phyloP scores from a whole-genome alignment of 1,284 basidiomycete species.

The Cryptococcus depauperatus region DNA sequence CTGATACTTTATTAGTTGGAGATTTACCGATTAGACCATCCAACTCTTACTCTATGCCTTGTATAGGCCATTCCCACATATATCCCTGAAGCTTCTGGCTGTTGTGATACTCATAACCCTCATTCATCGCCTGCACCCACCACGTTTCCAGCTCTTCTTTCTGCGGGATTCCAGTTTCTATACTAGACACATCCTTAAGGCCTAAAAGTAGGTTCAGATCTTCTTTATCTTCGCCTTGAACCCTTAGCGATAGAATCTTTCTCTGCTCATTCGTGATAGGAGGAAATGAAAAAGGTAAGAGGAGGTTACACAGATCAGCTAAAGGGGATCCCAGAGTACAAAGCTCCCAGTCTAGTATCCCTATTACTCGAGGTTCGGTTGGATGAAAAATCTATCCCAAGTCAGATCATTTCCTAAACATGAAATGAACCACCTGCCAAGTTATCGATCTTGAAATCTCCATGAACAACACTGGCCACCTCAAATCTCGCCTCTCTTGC shows the following conservation, averaged over 20 bases:
- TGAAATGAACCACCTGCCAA: conserved; percentile 43
- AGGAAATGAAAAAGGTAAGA: conserved; percentile 72
- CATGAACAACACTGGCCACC: conserved; percentile 64
- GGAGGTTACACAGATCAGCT: conserved; percentile 85
- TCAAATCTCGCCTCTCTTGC: conserved; percentile 59
- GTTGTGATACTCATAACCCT: conserved; percentile 23
- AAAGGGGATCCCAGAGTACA: conserved; percentile 84
- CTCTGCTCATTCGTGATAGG: conserved; percentile 27
- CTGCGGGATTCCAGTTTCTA: conserved; percentile 55
- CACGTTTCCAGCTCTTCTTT: conserved; percentile 60
- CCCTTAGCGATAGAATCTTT: background rate
- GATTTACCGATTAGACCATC: background rate
- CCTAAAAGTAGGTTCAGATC: conserved; percentile 40
- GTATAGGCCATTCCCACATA: conserved; percentile 36
- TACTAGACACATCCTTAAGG: conserved; percentile 56
- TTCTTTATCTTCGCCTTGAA: conserved; percentile 22
- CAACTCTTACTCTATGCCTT: conserved; percentile 34
- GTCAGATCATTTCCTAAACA: background rate
- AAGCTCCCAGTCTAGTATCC: conserved; percentile 93
- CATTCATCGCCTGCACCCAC: conserved; percentile 43
- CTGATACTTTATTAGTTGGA: conserved; percentile 13
- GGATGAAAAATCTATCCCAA: conserved; percentile 68
- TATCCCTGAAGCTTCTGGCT: conserved; percentile 1
- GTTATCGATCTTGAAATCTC: conserved; percentile 96
- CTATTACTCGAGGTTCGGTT: conserved; percentile 83